A percentile compares a stretch with the other conserved stretches of the same genome.
Evolutionary conservation across 805 yeast species (phyloP).

Genomic region (Candida boleticola): DNA sequence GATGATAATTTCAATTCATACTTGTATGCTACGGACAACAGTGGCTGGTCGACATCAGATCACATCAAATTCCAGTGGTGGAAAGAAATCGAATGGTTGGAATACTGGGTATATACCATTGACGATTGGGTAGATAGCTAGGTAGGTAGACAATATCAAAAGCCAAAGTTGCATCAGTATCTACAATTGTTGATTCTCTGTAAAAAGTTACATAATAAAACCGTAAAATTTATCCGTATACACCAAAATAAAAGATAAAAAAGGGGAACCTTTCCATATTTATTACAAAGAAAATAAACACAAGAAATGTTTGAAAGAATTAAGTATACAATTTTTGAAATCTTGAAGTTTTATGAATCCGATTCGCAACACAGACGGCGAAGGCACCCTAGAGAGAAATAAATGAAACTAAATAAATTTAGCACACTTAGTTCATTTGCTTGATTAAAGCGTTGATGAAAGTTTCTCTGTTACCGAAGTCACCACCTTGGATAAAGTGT

Average conservation of each 20-base stretch:
- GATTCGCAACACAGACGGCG: too few species aligned
- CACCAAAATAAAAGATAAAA: not conserved
- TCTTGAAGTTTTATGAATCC: too few species aligned
- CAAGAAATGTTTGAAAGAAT: too few species aligned
- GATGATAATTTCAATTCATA: slow-evolving; percentile 5
- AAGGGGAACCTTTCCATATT: slow-evolving; percentile 1
- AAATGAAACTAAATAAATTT: not conserved
- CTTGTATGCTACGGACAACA: slow-evolving; percentile 8
- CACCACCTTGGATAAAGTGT: slow-evolving; percentile 97
- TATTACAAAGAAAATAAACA: slow-evolving; percentile 4
- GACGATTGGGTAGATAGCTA: slow-evolving; percentile 16
- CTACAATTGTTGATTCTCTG: not conserved
- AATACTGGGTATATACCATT: slow-evolving; percentile 22
- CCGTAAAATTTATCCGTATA: slow-evolving; percentile 2
- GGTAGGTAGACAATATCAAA: too few species aligned
- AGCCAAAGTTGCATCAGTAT: too few species aligned
- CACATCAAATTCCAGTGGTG: slow-evolving; percentile 24
- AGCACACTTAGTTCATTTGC: slow-evolving; percentile 74
- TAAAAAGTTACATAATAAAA: not conserved
- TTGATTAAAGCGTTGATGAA: slow-evolving; percentile 92
- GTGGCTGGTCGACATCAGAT: slow-evolving; percentile 8
- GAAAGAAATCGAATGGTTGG: slow-evolving; percentile 31
- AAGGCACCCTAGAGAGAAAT: not conserved
- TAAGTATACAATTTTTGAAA: too few species aligned
- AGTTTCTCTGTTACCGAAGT: slow-evolving; percentile 97